Base-by-base conservation (phyloP, 306 rosid species). In the Cicer bijugum region DNA sequence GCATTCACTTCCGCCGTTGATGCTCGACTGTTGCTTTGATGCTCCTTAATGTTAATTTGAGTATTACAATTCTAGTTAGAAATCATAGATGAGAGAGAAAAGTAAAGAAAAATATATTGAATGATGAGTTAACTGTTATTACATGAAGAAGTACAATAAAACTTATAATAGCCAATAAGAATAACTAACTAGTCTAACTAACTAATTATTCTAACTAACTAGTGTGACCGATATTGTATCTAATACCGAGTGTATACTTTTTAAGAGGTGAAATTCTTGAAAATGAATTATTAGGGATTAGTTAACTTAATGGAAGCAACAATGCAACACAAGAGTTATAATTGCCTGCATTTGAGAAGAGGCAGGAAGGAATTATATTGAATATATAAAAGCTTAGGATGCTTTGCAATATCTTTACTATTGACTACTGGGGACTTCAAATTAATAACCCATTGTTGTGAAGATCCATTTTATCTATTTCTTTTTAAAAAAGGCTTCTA, bases 381-480 rank as follows among this genome's bases (percentile, higher is more conserved):
- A 53, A 23, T 52, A 15, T 52, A 60, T 73, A 61, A 52, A 40
- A 42, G 57, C 40, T 14, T 76, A 14, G 35, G 48, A 57, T 15
- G 20, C 47, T 46, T 57, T 23, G 59, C 38, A 8, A 40, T 78
- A 43, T 20, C 12, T 46, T 38, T 33, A 2, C 16, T 47, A 19
- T 58, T 37, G 19, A 57, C n/a, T 76, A 59, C 16, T 12, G 23
- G 56, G 58, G 59, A 66, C 50, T 37, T 74, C 39, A 71, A 74
- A 16, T 48, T 75, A 44, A 11, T 51, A 50, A n/a, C 66, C 40
- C 55, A 9, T 37, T 69, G 28, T 63, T 62, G 64, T 7, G 38
- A 75, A 69, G 78, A 37, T 56, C 57, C 53, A 11, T 48, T 57
- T 48, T 35, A 17, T 65, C 52, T 50, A 8, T 78, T 69, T 69